Evolutionary conservation across 345 rosid species (phyloP), one percentile per base, ranked within the genome.

Genomic region (Melaleuca alternifolia): DNA sequence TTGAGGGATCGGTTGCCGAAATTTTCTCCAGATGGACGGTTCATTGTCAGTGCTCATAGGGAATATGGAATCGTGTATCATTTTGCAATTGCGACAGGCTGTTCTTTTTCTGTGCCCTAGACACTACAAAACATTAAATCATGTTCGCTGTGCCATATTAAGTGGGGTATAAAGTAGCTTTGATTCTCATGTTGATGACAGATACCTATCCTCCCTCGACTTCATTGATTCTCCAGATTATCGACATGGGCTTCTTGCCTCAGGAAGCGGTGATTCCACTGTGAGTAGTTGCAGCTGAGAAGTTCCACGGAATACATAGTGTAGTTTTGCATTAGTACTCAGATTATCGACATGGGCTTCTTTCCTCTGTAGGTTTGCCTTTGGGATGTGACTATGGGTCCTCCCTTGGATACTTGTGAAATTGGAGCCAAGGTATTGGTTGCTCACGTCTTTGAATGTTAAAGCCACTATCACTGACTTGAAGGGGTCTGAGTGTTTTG

Each of bases 231-330:
- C 90, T 51, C 90, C 86, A 83, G 95, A 94, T 87, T 87, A 84
- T 85, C 89, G 92, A n/a, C 92, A 92, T 51, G 96, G 93, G 84
- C 91, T 91, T 86, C 99, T 97, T 87, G 91, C 94, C 87, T 96
- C 99, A 84, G 99, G 99, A 87, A 92, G 99, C 86, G 98, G 99
- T 71, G 98, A 96, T 92, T 95, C 98, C 86, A 94, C 96, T 1
- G 98, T 94, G 90, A 94, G 95, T 87, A 51, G 54, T 54, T 26
- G 84, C 50, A 88, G 83, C 86, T 85, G 51, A 48, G 16, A 82
- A 79, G 85, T 75, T 50, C 86, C 24, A 5, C 33, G 83, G 84
- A 85, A 77, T 82, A 76, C 77, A 81, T 86, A 53, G 62, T 89
- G 41, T 46, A 48, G 83, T 57, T 75, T 28, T 89, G 84, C 41